Base-by-base conservation (phyloP, 2,329 filamentous ascomycete genomes). In the Albifimbria verrucaria region DNA sequence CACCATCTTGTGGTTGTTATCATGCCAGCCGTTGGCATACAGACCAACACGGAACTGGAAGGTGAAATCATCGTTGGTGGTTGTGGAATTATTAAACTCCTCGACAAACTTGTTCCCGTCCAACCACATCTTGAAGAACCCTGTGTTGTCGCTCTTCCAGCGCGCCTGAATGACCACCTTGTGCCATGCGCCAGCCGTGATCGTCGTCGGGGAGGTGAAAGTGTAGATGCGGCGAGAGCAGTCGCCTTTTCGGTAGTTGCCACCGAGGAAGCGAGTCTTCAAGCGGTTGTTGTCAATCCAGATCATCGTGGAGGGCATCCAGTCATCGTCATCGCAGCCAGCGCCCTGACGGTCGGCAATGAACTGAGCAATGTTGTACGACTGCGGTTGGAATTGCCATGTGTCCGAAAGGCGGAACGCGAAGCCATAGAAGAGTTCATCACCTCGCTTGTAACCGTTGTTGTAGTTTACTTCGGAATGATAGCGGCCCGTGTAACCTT, bases 21-120 rank as follows among this genome's bases (percentile, higher is more conserved):
- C 76, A 53, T 76, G 64, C 77, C 77, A 80, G 11, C 70, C 69
- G 59, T 79, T 80, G 1, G 76, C 77, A 62, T 80, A 80, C 26
- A 79, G 62, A 0, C 77, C 77, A 12, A 78, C 71, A 6, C 71
- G 63, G 62, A 77, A 79, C 61, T 75, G 66, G 57, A 79, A 79
- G 4, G 61, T 55, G 28, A 67, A 65, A 22, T 70, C 66, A 53
- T 79, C 76, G 15, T 68, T 64, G 21, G 79, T 65, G 2, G 72
- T 80, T 3, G 77, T 80, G n/a, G 67, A 60, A 47, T 70, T 64
- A 25, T 57, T 64, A 15, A 17, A n/a, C 52, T 64, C 52, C 52
- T 78, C 70, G n/a, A 72, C 51, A 25, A 77, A 74, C 61, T 75
- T 74, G 18, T 57, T 59, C 1, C 74, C 76, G 57, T 80, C 74